Base-by-base conservation (phyloP, 1,284 basidiomycete species). In the Moesziomyces sp. region DNA sequence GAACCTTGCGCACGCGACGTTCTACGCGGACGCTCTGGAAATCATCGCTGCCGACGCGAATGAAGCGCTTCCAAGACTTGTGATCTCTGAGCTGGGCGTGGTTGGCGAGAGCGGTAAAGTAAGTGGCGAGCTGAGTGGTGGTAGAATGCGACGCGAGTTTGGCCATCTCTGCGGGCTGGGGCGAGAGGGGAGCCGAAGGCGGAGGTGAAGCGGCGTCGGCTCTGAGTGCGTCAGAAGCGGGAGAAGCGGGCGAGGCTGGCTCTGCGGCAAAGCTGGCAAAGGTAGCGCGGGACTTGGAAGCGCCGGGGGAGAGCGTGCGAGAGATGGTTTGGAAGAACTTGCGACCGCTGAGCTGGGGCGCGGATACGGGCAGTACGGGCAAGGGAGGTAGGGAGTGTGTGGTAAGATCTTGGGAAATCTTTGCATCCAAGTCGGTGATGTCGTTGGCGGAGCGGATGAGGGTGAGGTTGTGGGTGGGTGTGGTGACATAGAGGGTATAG, bases 381-480 rank as follows among this genome's bases (percentile, higher is more conserved):
- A 79, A 43, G 40, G 28, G 18, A 9, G 76, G 78, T 21, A 77
- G 56, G 3, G 55, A 35, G 21, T 1, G 49, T 1, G 42, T 23
- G 1, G 78, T 14, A 18, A 67, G 28, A 24, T 45, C 47, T 14
- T 79, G 72, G 40, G 66, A 63, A 64, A 93, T 88, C 86, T 92
- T 93, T 58, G 87, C 86, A 85, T 93, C 89, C 23, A 93, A 87
- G 67, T 93, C 91, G 43, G 90, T 86, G 50, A 93, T 88, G 82
- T 94, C 92, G 76, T 87, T 86, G 46, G 88, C 88, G 58, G 89
- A 89, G 65, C 92, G 89, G 18, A 90, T 92, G 63, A 94, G 89
- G 44, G 92, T 94, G 60, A 93, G 87, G 86, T 93, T 92, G 86
- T 93, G 92, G 28, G 91, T 94, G 30, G 92, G 90, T 16, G 92